A percentile compares a stretch with the other conserved stretches of the same genome.
Evolutionary conservation across 139 green algal species (phyloP).

Genomic region (Auxenochlorella protothecoides): DNA sequence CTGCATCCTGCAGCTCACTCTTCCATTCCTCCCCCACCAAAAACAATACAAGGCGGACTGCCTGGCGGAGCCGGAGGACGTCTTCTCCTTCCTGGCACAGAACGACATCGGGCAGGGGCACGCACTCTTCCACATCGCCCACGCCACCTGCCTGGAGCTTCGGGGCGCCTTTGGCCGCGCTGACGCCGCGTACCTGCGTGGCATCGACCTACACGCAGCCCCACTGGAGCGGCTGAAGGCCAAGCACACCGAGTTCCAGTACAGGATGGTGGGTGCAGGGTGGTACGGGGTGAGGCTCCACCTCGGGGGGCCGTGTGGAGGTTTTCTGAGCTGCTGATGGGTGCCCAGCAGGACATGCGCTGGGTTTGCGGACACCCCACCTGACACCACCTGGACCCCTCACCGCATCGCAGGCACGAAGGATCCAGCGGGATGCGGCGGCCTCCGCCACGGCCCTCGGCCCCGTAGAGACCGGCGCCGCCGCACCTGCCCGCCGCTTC

Average conservation of each 20-base stretch:
- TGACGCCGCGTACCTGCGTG: slow-evolving; percentile 59
- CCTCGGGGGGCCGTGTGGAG: no score
- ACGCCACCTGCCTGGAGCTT: slow-evolving; percentile 74
- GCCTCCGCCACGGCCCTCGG: no score
- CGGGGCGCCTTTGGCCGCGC: slow-evolving; percentile 50
- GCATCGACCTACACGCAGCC: slow-evolving; percentile 51
- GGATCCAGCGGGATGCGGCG: no score
- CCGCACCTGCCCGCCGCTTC: no score
- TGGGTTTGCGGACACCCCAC: no score
- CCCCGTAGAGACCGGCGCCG: no score
- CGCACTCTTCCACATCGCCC: slow-evolving; percentile 79
- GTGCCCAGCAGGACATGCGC: no score
- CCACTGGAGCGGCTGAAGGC: slow-evolving; percentile 58
- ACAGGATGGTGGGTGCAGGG: slow-evolving; percentile 60
- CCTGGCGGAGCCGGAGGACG: slow-evolving; percentile 67
- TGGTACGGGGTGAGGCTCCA: no score
- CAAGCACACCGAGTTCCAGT: slow-evolving; percentile 70
- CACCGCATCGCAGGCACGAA: no score
- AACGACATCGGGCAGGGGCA: slow-evolving; percentile 62
- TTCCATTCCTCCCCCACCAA: background rate
- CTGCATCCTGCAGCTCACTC: no score
- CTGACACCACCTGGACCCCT: no score
- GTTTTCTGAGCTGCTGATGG: no score
- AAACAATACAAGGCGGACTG: slow-evolving; percentile 54
- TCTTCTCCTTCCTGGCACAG: slow-evolving; percentile 78